Conservation (phyloP, 2,329 filamentous ascomycete species). For the Aspergillus viridinutans region DNA sequence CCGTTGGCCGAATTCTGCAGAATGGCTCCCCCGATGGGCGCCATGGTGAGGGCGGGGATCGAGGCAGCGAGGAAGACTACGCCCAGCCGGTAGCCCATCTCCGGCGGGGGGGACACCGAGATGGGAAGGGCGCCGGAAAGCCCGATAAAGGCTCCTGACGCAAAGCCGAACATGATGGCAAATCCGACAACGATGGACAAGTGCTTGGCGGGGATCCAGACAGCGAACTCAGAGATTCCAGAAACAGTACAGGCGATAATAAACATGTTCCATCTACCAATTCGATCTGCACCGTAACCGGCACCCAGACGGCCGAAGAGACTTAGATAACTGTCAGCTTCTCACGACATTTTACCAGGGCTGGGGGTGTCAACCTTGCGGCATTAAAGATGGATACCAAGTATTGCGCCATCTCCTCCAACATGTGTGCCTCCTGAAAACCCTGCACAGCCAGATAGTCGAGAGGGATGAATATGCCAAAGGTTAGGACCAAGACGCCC, state of each 20-base stretch:
- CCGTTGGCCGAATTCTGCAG: background rate
- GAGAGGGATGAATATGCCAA: conserved; percentile 56
- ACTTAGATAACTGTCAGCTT: conserved; percentile 9
- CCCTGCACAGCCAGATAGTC: conserved; percentile 41
- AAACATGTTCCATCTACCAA: conserved; percentile 54
- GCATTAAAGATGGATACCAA: conserved; percentile 53
- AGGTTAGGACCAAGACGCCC: conserved; percentile 37
- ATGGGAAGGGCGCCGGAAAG: background rate
- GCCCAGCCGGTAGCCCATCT: conserved; percentile 10
- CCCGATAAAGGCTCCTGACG: conserved; percentile 57
- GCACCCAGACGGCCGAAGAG: conserved; percentile 54
- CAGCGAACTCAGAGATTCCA: conserved; percentile 46
- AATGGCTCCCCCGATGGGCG: conserved; percentile 7
- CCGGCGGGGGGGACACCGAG: background rate
- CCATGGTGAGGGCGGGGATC: conserved; percentile 4
- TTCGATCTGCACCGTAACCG: conserved; percentile 49
- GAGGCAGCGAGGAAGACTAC: conserved; percentile 4
- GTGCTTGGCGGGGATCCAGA: conserved; percentile 53
- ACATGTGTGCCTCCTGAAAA: conserved; percentile 32
- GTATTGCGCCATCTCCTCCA: conserved; percentile 46
- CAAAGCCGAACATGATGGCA: conserved; percentile 62
- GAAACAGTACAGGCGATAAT: conserved; percentile 43
- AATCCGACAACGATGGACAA: conserved; percentile 54
- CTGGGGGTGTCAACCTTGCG: conserved; percentile 26
- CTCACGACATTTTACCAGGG: background rate